phyloP scores from a whole-genome alignment of 2,329 filamentous ascomycete species.

The Fusarium bactridioides region DNA sequence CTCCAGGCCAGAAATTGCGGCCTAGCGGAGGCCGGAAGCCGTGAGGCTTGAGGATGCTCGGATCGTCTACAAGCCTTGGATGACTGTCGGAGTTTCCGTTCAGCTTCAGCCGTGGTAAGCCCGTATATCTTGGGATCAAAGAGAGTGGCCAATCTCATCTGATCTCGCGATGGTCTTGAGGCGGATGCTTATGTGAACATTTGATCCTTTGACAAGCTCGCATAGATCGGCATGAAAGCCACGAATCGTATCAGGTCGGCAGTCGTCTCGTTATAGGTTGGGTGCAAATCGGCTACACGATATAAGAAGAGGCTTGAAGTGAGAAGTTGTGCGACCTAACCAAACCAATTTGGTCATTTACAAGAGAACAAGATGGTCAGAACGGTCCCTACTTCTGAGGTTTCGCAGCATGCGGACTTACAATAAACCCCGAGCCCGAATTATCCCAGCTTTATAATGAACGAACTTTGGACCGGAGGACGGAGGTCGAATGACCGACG shows the following conservation, averaged over 20 bases:
- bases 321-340: constrained; percentile 11
- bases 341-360: neutral
- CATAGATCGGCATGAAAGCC: neutral
- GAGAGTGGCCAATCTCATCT: neutral
- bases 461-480: neutral
- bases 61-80: constrained; percentile 3
- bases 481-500: neutral
- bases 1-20: neutral
- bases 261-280: neutral
- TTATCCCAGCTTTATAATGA: neutral
- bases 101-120: neutral
- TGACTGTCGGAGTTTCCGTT: constrained; percentile 5
- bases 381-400: constrained; percentile 7
- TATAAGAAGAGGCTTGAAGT: constrained; percentile 13
- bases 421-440: constrained; percentile 30
- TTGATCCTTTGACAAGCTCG: neutral
- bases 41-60: constrained; percentile 17
- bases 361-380: neutral
- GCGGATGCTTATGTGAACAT: neutral
- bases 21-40: constrained; percentile 35
- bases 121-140: neutral
- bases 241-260: neutral
- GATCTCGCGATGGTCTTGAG: neutral
- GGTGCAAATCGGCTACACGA: constrained; percentile 2
- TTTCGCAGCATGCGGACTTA: constrained; percentile 30